These are phyloP conservation scores for Naumovozyma baii DNA, from an alignment of 805 yeast genomes.

Conservation along the genomic window DNA sequence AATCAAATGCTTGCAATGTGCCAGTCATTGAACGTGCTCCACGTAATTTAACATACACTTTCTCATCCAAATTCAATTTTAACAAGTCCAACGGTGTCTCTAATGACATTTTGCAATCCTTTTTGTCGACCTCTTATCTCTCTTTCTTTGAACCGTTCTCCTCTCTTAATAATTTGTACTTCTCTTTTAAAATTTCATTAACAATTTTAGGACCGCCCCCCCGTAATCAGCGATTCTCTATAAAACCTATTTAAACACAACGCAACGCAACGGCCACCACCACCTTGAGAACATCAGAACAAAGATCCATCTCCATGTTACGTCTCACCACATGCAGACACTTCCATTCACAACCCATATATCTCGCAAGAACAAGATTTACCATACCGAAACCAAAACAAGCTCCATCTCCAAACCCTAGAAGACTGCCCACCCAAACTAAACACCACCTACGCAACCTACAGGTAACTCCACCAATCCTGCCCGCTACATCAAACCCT, in stretches of 20 bases:
- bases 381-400: conserved; percentile 29
- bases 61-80: conserved; percentile 77
- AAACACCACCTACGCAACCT: conserved; percentile 29
- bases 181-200: too few relatives aligned
- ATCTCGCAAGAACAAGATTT: conserved; percentile 34
- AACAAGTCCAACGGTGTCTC: conserved; percentile 85
- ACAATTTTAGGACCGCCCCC: too few relatives aligned
- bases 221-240: too few relatives aligned
- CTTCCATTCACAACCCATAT: not conserved
- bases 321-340: too few relatives aligned
- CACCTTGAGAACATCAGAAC: too few relatives aligned
- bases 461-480: conserved; percentile 67
- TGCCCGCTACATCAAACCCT: conserved; percentile 70
- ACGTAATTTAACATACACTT: conserved; percentile 77
- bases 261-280: too few relatives aligned
- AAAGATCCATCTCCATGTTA: too few relatives aligned
- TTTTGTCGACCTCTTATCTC: too few relatives aligned
- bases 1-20: conserved; percentile 83
- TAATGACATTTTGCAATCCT: too few relatives aligned
- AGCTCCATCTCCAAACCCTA: conserved; percentile 16
- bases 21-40: conserved; percentile 93
- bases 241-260: too few relatives aligned
- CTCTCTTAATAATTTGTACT: too few relatives aligned
- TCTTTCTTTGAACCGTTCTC: too few relatives aligned
- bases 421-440: conserved; percentile 21